Evolutionary conservation across 192 early-diverging fungal genomes (phyloP), one percentile per base, ranked within the genome.

Genomic region (Podila epicladia): DNA sequence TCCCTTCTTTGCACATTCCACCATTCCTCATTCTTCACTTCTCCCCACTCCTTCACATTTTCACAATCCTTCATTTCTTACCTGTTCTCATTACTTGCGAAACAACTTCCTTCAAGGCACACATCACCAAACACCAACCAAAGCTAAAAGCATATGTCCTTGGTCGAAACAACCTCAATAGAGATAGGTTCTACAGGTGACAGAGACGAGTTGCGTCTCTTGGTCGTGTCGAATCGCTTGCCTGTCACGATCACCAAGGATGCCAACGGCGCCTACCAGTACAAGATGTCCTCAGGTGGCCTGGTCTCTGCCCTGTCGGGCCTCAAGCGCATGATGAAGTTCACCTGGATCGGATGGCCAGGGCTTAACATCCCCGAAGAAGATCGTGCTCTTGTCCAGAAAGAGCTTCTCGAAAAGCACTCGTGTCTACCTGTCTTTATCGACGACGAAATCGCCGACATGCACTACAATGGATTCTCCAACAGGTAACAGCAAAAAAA

Each of bases 341-440:
- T 99, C 84, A 97, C 93, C 0, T 99, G 98, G 98, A 96, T 98
- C 74, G 98, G 98, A 12, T 99, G 98, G 98, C 97, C 97, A 20
- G 94, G 97, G 63, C 72, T 96, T 67, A 92, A 97, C 66, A 88
- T 97, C 57, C 91, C 96, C 9, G 80, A 80, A n/a, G 91, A 93
- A 5, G 95, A 99, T 60, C 90, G 91, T 19, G 87, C 82, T 20
- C 67, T 62, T 15, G 90, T 97, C 64, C 88, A 92, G 61, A 79
- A 91, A 31, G 82, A 90, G 41, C 86, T 98, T n/a, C 74, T 94
- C 12, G 83, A 91, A 24, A 89, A 95, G 61, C 91, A 97, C 82
- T 93, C 93, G 1, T 95, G 95, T 66, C 85, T 96, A 48, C 97
- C 98, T 3, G 96, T 99, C 33, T 99, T 98, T 85, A 86, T 99